Evolutionary conservation across 768 basidiomycete genomes (phyloP).

Genomic region (Lyophyllum decastes): DNA sequence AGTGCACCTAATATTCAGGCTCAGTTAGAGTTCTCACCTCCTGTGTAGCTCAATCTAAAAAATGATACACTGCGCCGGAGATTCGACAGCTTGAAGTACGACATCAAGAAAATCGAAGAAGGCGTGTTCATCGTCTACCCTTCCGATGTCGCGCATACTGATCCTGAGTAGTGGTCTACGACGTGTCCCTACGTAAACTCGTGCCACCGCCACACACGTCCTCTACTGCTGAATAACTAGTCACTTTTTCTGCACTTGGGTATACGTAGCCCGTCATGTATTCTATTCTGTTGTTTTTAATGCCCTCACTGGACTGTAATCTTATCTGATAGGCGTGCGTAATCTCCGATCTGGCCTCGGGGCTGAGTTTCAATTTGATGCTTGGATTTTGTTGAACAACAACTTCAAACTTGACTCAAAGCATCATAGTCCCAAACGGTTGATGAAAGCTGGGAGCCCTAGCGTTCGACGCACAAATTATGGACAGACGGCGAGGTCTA

Average conservation of each 20-base stretch:
- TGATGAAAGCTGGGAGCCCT: slow-evolving; percentile 15
- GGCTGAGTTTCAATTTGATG: slow-evolving; percentile 16
- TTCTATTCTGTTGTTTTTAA: background rate
- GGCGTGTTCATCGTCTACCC: slow-evolving; percentile 39
- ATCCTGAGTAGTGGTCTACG: slow-evolving; percentile 68
- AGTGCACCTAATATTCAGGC: slow-evolving; percentile 8
- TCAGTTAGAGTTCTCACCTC: background rate
- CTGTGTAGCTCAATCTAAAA: slow-evolving; percentile 71
- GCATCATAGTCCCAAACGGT: slow-evolving; percentile 19
- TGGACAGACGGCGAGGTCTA: slow-evolving; percentile 69
- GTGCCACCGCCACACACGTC: slow-evolving; percentile 17
- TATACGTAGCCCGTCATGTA: background rate
- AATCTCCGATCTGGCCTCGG: slow-evolving; percentile 9
- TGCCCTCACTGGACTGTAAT: background rate
- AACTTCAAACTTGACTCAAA: slow-evolving; percentile 14
- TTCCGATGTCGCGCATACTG: background rate
- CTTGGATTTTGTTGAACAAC: slow-evolving; percentile 14
- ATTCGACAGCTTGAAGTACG: slow-evolving; percentile 84
- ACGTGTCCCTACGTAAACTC: slow-evolving; percentile 77
- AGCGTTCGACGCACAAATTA: slow-evolving; percentile 25
- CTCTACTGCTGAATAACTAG: background rate
- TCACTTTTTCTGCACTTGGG: background rate
- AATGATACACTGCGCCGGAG: slow-evolving; percentile 75
- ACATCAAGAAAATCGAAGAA: slow-evolving; percentile 89
- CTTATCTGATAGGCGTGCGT: slow-evolving; percentile 10